Conservation (phyloP, 208 protist genomes). For the Crithidia expoeki region DNA sequence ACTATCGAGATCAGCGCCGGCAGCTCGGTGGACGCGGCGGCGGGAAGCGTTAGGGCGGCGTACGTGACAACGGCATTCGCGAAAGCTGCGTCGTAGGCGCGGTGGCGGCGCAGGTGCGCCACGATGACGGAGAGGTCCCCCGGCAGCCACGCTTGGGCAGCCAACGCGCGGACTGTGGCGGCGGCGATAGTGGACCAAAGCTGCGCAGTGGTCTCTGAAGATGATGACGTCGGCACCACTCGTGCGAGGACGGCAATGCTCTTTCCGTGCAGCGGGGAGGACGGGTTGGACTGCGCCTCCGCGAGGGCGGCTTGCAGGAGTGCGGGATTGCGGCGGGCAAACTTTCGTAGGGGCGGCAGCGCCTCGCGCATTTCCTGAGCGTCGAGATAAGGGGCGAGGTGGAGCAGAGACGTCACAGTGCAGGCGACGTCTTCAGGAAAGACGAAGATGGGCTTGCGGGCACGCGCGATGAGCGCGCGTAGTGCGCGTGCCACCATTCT, state of each 20-base stretch:
- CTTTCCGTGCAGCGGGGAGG: conserved; percentile 5
- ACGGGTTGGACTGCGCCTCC: conserved; percentile 9
- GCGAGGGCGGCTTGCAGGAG: conserved; percentile 21
- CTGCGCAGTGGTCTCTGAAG: conserved; percentile 2
- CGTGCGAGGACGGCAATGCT: conserved; percentile 19
- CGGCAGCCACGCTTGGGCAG: conserved; percentile 17
- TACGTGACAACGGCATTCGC: conserved; percentile 40
- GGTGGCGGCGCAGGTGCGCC: conserved; percentile 36
- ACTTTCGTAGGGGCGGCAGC: conserved; percentile 22
- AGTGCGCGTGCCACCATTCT: conserved; percentile 8
- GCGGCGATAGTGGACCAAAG: conserved; percentile 16
- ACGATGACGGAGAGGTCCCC: conserved; percentile 26
- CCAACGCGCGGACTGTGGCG: conserved; percentile 2
- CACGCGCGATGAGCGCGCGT: conserved; percentile 21
- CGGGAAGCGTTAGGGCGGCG: conserved; percentile 32
- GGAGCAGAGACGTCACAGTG: conserved; percentile 42
- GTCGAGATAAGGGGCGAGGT: conserved; percentile 45
- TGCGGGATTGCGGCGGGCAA: conserved; percentile 21
- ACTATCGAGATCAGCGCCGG: conserved; percentile 27
- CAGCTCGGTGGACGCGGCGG: conserved; percentile 21
- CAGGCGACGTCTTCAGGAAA: conserved; percentile 43
- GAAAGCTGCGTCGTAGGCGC: conserved; percentile 38
- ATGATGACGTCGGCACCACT: conserved; percentile 12
- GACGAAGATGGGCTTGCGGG: conserved; percentile 41
- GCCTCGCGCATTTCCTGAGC: conserved; percentile 22